These are phyloP conservation scores for Termitomyces bulborhizus DNA, from an alignment of 768 basidiomycete genomes.

Conservation along the genomic window DNA sequence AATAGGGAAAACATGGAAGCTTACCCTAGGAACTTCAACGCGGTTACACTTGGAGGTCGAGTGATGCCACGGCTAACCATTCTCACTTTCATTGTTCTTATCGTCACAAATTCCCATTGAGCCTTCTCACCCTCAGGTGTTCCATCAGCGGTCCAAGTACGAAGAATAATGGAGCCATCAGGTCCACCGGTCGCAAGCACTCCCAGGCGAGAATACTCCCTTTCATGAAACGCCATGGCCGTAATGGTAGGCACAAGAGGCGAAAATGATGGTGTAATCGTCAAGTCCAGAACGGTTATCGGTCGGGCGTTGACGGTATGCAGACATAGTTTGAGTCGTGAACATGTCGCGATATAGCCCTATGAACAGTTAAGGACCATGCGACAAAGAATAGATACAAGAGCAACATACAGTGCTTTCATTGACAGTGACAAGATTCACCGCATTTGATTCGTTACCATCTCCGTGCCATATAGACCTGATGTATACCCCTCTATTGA, in stretches of 20 bases:
- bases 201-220: slow-evolving; percentile 76
- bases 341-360: slow-evolving; percentile 89
- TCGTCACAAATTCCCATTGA: slow-evolving; percentile 67
- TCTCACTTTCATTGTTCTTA: slow-evolving; percentile 61
- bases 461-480: slow-evolving; percentile 72
- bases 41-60: slow-evolving; percentile 55
- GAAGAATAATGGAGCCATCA: slow-evolving; percentile 71
- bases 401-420: slow-evolving; percentile 77
- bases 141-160: slow-evolving; percentile 79
- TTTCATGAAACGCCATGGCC: slow-evolving; percentile 80
- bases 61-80: slow-evolving; percentile 28
- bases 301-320: slow-evolving; percentile 85
- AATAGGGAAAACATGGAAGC: slow-evolving; percentile 13
- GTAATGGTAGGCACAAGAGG: slow-evolving; percentile 53
- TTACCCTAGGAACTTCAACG: slow-evolving; percentile 80
- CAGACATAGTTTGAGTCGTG: slow-evolving; percentile 59
- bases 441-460: slow-evolving; percentile 30
- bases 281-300: slow-evolving; percentile 66
- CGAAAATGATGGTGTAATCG: slow-evolving; percentile 34
- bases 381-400: background rate
- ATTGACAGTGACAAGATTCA: slow-evolving; percentile 72
- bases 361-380: slow-evolving; percentile 20
- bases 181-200: slow-evolving; percentile 76
- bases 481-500: slow-evolving; percentile 77
- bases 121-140: slow-evolving; percentile 63